Evolutionary conservation across 192 early-diverging fungal species (phyloP).

Genomic region (Geranomyces variabilis): DNA sequence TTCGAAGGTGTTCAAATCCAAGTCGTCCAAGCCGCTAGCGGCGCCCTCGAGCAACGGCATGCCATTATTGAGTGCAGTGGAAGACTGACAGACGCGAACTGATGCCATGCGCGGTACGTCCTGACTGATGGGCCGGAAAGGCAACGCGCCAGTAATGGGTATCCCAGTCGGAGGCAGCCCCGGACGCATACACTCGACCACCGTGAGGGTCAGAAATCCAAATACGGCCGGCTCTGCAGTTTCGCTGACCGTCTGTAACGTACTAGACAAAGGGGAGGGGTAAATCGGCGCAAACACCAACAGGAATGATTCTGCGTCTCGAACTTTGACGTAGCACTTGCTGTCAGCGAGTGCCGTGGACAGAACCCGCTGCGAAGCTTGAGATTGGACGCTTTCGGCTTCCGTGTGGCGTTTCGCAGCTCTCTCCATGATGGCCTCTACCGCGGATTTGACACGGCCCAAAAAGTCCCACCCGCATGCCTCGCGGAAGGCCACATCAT

Average conservation of each 20-base stretch:
- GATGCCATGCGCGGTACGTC: not conserved
- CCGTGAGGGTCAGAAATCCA: constrained; percentile 28
- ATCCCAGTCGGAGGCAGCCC: constrained; percentile 21
- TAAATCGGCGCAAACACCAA: constrained; percentile 39
- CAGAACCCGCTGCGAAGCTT: not conserved
- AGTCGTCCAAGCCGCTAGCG: not conserved
- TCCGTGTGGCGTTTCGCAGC: not conserved
- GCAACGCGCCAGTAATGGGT: constrained; percentile 19
- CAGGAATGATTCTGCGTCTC: constrained; percentile 35
- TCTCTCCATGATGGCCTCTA: not conserved
- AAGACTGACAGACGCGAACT: not conserved
- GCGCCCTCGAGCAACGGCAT: not conserved
- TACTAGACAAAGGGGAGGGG: not conserved
- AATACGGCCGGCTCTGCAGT: not conserved
- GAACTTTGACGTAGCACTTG: constrained; percentile 49
- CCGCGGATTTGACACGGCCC: constrained; percentile 25
- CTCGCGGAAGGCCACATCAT: not conserved
- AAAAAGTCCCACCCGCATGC: constrained; percentile 28
- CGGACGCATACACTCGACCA: constrained; percentile 34
- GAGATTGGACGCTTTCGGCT: too few species aligned
- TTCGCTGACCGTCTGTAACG: not conserved
- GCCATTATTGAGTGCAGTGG: not conserved
- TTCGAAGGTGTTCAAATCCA: not conserved
- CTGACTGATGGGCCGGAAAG: not conserved
- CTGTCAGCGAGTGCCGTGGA: constrained; percentile 7